A percentile compares a stretch with the other conserved stretches of the same genome.
Evolutionary conservation across 1,139 yeast species (phyloP).

Genomic region (Suhomyces maxii): DNA sequence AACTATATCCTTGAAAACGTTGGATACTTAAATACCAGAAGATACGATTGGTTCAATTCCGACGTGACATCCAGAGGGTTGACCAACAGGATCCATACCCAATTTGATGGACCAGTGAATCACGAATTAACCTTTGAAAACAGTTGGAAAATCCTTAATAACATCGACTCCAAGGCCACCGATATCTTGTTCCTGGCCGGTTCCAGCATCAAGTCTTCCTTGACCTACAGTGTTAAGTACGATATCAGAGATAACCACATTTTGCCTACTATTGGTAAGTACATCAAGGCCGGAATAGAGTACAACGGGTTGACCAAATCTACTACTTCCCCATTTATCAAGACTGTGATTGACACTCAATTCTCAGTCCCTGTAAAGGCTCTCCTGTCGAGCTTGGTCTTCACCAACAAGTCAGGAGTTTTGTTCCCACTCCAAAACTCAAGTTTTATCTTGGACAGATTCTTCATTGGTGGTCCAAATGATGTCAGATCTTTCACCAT

Average conservation of each 20-base stretch:
- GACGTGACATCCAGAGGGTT: conserved; percentile 62
- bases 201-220: conserved; percentile 56
- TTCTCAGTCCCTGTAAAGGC: conserved; percentile 26
- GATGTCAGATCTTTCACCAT: conserved; percentile 74
- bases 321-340: conserved; percentile 38
- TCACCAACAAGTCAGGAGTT: conserved; percentile 54
- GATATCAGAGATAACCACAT: conserved; percentile 60
- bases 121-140: conserved; percentile 69
- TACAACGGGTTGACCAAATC: conserved; percentile 44
- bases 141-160: conserved; percentile 59
- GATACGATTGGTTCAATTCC: conserved; percentile 68
- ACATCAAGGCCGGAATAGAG: conserved; percentile 58
- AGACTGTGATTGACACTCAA: conserved; percentile 50
- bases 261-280: conserved; percentile 60
- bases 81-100: conserved; percentile 49
- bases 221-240: conserved; percentile 50
- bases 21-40: conserved; percentile 58
- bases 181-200: conserved; percentile 53
- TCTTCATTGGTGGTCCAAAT: conserved; percentile 71
- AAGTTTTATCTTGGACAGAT: conserved; percentile 62
- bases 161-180: conserved; percentile 37
- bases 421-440: conserved; percentile 36
- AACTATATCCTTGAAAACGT: conserved; percentile 56
- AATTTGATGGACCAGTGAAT: conserved; percentile 27
- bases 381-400: conserved; percentile 35